These are phyloP conservation scores for Casaregolazyma suthepensis DNA, from an alignment of 1,139 yeast species.

Conservation along the genomic window DNA sequence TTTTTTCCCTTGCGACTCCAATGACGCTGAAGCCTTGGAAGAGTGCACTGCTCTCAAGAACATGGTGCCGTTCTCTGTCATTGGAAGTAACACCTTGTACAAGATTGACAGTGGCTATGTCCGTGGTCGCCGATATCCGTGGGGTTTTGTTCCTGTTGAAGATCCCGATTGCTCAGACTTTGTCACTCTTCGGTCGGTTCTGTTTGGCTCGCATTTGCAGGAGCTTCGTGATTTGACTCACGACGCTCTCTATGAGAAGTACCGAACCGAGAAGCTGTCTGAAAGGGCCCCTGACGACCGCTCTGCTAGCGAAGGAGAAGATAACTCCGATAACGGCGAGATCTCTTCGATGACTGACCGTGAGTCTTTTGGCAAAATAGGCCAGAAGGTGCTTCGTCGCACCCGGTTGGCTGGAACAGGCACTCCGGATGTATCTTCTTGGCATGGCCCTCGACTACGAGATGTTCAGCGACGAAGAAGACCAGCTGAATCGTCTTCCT, in stretches of 20 bases:
- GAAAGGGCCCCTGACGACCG: slow-evolving; percentile 8
- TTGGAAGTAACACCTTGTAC: slow-evolving; percentile 45
- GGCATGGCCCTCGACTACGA: background rate
- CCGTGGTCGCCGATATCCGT: slow-evolving; percentile 84
- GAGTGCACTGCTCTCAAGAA: slow-evolving; percentile 72
- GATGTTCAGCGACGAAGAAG: background rate
- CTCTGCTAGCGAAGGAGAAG: background rate
- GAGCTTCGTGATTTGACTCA: slow-evolving; percentile 92
- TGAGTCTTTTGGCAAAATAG: background rate
- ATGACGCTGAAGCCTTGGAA: slow-evolving; percentile 64
- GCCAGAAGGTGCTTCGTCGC: background rate
- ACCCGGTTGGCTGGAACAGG: background rate
- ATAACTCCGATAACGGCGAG: slow-evolving; percentile 1
- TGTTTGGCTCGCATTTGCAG: slow-evolving; percentile 86
- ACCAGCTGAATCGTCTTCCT: background rate
- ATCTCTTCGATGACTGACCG: background rate
- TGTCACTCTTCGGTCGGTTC: slow-evolving; percentile 70
- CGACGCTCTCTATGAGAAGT: slow-evolving; percentile 83
- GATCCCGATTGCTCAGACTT: slow-evolving; percentile 83
- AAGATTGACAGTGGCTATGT: slow-evolving; percentile 30
- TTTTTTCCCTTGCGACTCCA: slow-evolving; percentile 64
- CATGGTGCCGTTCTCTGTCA: slow-evolving; percentile 80
- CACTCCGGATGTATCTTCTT: background rate
- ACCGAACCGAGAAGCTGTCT: slow-evolving; percentile 84
- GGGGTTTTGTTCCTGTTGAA: slow-evolving; percentile 72